A percentile compares a stretch with the other conserved stretches of the same genome.
Evolutionary conservation across 1,139 yeast species (phyloP).

Genomic region (Blastobotrys persicus): DNA sequence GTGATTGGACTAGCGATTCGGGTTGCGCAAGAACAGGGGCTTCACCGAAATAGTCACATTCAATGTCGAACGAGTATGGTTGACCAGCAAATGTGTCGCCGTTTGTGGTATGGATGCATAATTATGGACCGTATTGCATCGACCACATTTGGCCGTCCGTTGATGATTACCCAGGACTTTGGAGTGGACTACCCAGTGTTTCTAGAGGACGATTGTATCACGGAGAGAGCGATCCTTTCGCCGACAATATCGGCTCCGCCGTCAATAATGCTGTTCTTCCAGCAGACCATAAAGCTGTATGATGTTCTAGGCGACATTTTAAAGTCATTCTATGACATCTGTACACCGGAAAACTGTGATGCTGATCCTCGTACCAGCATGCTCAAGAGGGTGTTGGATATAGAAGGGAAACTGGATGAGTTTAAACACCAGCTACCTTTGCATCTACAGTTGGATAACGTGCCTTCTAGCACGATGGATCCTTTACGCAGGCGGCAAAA

Average conservation of each 20-base stretch:
- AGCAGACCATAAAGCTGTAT: conserved; percentile 19
- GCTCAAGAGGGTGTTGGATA: conserved; percentile 16
- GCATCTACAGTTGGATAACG: conserved; percentile 14
- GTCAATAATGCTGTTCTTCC: conserved; percentile 18
- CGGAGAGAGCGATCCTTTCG: conserved; percentile 16
- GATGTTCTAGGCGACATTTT: conserved; percentile 22
- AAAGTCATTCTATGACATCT: conserved; percentile 16
- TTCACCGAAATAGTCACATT: conserved; percentile 22
- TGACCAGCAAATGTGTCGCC: conserved; percentile 25
- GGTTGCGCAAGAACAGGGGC: conserved; percentile 28
- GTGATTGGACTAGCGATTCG: conserved; percentile 25
- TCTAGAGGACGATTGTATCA: conserved; percentile 23
- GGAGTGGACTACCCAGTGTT: conserved; percentile 19
- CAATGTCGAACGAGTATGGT: conserved; percentile 16
- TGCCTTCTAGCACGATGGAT: conserved; percentile 6
- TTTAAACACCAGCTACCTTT: conserved; percentile 13
- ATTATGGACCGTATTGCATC: conserved; percentile 24
- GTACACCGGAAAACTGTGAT: not conserved
- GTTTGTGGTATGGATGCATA: conserved; percentile 27
- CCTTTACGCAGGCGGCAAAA: conserved; percentile 18
- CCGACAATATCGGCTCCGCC: conserved; percentile 18
- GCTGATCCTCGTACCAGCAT: conserved; percentile 10
- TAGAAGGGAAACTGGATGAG: conserved; percentile 15
- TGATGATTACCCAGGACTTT: conserved; percentile 21
- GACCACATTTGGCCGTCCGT: conserved; percentile 26